A percentile compares a stretch with the other conserved stretches of the same genome.
Evolutionary conservation across 75 land plant genomes (phyloP).

Genomic region (Picea glauca): DNA sequence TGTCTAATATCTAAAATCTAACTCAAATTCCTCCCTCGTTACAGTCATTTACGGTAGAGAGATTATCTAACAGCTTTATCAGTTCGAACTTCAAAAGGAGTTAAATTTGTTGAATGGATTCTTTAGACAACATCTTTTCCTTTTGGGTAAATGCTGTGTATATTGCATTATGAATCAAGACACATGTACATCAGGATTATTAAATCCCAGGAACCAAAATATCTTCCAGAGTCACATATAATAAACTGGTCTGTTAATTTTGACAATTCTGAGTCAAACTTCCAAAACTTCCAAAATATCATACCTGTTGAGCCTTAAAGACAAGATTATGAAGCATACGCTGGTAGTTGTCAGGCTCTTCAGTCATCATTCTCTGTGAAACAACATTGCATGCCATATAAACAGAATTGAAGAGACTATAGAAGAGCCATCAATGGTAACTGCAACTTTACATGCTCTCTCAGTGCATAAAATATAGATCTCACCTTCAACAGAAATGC

Average conservation of each 20-base stretch:
- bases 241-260: too few species aligned
- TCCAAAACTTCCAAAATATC: neutral
- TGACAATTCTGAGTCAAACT: neutral
- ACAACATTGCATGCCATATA: neutral
- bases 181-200: neutral
- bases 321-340: constrained; percentile 90
- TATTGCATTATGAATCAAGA: neutral
- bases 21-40: neutral
- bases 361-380: constrained; percentile 96
- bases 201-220: too few species aligned
- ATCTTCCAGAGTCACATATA: too few species aligned
- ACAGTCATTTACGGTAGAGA: neutral
- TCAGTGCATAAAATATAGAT: neutral
- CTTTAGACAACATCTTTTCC: neutral
- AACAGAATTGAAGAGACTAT: neutral
- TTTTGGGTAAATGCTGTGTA: neutral
- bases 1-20: neutral
- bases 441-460: neutral
- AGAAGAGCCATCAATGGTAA: neutral
- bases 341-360: constrained; percentile 91
- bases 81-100: neutral
- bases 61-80: neutral
- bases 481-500: constrained; percentile 92
- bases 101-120: neutral
- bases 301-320: constrained; percentile 93